These are phyloP conservation scores for Russula compacta DNA, from an alignment of 768 basidiomycete genomes.

Conservation along the genomic window DNA sequence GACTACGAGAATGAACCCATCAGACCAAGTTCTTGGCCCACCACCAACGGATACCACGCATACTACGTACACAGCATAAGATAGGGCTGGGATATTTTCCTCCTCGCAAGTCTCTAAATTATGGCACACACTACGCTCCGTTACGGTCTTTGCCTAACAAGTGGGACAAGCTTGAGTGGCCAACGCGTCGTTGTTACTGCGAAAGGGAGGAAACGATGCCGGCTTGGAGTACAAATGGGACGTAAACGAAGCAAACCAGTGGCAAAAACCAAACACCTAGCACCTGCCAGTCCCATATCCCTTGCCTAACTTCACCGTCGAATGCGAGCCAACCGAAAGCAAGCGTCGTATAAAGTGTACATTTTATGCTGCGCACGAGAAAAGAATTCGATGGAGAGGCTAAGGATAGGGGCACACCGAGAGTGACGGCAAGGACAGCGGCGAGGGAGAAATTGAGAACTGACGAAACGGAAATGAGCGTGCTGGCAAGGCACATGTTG, in stretches of 20 bases:
- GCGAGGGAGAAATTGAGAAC: constrained; percentile 93
- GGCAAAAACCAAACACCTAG: constrained; percentile 78
- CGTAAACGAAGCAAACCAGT: constrained; percentile 70
- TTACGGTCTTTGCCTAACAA: neutral
- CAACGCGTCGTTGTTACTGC: neutral
- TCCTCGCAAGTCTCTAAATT: too few species aligned
- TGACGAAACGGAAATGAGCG: constrained; percentile 74
- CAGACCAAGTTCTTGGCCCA: too few species aligned
- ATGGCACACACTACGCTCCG: too few species aligned
- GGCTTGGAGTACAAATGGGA: constrained; percentile 65
- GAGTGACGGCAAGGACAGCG: constrained; percentile 51
- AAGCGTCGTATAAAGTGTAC: constrained; percentile 36
- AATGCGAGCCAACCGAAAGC: constrained; percentile 53
- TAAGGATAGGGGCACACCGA: constrained; percentile 56
- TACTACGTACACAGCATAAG: too few species aligned
- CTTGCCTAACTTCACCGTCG: constrained; percentile 37
- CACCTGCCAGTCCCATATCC: constrained; percentile 71
- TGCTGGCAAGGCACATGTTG: constrained; percentile 77
- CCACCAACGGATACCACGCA: too few species aligned
- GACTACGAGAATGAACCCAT: too few species aligned
- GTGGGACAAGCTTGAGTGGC: neutral
- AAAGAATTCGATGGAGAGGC: constrained; percentile 29
- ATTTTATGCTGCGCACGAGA: constrained; percentile 25
- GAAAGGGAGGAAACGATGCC: constrained; percentile 40
- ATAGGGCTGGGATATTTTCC: too few species aligned